A percentile compares a stretch with the other conserved stretches of the same genome.
phyloP scores from a whole-genome alignment of 768 basidiomycete genomes.

The Clavaria fumosa region DNA sequence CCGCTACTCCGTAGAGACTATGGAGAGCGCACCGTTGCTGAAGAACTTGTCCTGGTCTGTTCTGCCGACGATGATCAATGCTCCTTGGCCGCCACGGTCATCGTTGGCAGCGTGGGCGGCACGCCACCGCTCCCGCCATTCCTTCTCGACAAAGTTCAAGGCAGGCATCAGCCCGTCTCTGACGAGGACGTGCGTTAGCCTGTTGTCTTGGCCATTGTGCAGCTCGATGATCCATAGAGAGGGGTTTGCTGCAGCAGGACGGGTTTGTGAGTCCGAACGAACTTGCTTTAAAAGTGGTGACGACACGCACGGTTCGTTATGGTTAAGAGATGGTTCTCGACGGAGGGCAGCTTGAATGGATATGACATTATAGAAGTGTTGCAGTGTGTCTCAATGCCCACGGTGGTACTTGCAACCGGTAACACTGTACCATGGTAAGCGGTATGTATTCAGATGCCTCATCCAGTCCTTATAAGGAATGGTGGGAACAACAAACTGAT shows the following conservation, averaged over 20 bases:
- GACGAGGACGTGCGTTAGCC: conserved; percentile 44
- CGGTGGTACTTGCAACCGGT: too few relatives aligned
- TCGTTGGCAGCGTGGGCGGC: conserved; percentile 27
- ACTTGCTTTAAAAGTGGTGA: conserved; percentile 2
- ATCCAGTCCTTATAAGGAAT: too few relatives aligned
- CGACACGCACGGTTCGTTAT: conserved; percentile 42
- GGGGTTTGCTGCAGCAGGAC: conserved; percentile 30
- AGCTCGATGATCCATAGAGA: conserved; percentile 66
- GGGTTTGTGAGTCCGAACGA: not conserved
- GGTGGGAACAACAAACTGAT: too few relatives aligned
- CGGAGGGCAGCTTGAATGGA: conserved; percentile 35
- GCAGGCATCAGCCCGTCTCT: conserved; percentile 50
- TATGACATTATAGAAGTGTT: conserved; percentile 14
- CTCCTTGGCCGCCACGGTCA: conserved; percentile 43
- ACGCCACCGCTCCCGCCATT: conserved; percentile 48
- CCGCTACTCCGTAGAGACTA: not conserved
- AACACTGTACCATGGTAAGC: too few relatives aligned
- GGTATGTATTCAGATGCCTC: too few relatives aligned
- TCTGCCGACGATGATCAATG: conserved; percentile 64
- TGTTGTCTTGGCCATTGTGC: conserved; percentile 63
- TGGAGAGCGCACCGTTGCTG: conserved; percentile 45
- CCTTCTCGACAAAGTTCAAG: conserved; percentile 53
- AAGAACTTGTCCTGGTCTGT: conserved; percentile 77
- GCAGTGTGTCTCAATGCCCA: too few relatives aligned
- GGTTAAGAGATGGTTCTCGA: conserved; percentile 40